Conservation (phyloP, 352 stramenopile genomes). For the Lagenidium sp. region DNA sequence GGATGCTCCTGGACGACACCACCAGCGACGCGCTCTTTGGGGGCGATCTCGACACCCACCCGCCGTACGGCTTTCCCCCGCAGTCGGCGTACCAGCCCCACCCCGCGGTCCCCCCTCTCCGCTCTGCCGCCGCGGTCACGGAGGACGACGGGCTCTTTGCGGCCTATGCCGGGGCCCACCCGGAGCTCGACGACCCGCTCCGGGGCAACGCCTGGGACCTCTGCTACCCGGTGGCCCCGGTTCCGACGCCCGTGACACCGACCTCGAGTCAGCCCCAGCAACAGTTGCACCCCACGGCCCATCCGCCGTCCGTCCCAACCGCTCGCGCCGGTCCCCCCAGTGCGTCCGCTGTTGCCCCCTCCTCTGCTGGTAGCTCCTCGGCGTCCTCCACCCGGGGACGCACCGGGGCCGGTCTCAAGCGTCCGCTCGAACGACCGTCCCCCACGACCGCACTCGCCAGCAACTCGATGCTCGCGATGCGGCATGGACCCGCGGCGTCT, state of each 20-base stretch:
- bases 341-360: background rate
- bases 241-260: constrained; percentile 4
- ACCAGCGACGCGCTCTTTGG: background rate
- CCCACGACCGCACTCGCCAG: constrained; percentile 27
- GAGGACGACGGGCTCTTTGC: constrained; percentile 49
- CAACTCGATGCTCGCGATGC: constrained; percentile 70
- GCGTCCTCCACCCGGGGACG: background rate
- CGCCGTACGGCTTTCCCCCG: background rate
- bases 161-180: constrained; percentile 23
- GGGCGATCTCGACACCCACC: background rate
- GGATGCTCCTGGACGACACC: constrained; percentile 1
- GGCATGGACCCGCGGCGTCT: constrained; percentile 11
- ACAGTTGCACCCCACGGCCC: no score
- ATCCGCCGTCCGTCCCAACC: no score
- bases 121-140: constrained; percentile 7
- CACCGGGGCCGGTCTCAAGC: constrained; percentile 29
- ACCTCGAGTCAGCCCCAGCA: no score
- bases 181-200: constrained; percentile 21
- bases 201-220: constrained; percentile 24
- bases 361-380: background rate
- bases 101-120: background rate
- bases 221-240: constrained; percentile 24
- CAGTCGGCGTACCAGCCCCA: background rate
- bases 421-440: constrained; percentile 16
- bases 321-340: no score